phyloP scores from a whole-genome alignment of 352 stramenopile species.

The Phytopythium cucurbitacearum region DNA sequence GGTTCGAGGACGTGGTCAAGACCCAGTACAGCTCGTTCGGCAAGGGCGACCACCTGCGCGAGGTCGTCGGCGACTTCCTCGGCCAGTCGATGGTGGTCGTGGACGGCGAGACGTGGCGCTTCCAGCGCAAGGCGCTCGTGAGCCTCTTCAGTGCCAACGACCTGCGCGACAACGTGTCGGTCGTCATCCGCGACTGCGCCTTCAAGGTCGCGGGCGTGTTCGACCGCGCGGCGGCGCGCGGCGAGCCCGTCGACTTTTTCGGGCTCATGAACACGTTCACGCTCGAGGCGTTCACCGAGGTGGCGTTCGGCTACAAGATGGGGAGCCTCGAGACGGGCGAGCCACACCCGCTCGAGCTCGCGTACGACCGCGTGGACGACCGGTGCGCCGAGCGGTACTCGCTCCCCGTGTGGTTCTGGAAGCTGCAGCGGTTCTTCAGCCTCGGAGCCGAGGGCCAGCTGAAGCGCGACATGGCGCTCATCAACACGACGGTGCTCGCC shows the following conservation, averaged over 20 bases:
- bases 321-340: constrained; percentile 24
- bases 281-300: constrained; percentile 36
- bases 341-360: constrained; percentile 16
- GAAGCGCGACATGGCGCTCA: constrained; percentile 7
- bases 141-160: constrained; percentile 79
- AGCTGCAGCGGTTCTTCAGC: constrained; percentile 13
- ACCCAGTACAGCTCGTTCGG: constrained; percentile 69
- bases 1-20: constrained; percentile 53
- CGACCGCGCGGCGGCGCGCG: neutral
- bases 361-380: constrained; percentile 6
- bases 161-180: constrained; percentile 42
- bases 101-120: constrained; percentile 58
- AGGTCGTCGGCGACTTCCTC: constrained; percentile 48
- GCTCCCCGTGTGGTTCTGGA: constrained; percentile 7
- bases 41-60: constrained; percentile 52
- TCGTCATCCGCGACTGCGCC: constrained; percentile 29
- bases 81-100: constrained; percentile 68
- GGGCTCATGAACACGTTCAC: constrained; percentile 30
- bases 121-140: constrained; percentile 78
- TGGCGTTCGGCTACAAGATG: constrained; percentile 32
- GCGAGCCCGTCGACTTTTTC: constrained; percentile 18
- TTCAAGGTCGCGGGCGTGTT: constrained; percentile 14
- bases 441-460: constrained; percentile 23
- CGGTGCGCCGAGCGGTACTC: neutral
- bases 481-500: constrained; percentile 12